phyloP scores from a whole-genome alignment of 2,329 filamentous ascomycete genomes.

The Nothopassalora personata region DNA sequence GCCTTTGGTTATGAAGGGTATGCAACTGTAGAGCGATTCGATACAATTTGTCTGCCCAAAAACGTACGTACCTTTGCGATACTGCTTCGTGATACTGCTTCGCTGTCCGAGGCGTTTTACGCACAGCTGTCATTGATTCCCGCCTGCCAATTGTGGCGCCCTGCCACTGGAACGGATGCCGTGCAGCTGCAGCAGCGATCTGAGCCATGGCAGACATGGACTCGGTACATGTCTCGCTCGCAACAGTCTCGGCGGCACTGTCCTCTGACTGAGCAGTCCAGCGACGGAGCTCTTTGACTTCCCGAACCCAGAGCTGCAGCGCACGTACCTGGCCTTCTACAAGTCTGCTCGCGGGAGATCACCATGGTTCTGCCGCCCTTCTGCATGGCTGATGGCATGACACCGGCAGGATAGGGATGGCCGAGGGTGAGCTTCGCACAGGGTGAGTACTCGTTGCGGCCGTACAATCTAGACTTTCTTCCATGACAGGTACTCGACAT shows the following conservation, averaged over 20 bases:
- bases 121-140: constrained; percentile 4
- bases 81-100: neutral
- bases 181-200: constrained; percentile 4
- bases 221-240: neutral
- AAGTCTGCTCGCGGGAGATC: constrained; percentile 8
- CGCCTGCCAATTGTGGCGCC: constrained; percentile 5
- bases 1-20: constrained; percentile 7
- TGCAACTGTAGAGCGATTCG: constrained; percentile 14
- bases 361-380: constrained; percentile 13
- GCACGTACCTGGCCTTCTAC: constrained; percentile 3
- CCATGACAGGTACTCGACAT: constrained; percentile 13
- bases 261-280: too few species aligned
- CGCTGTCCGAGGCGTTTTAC: neutral
- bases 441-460: neutral
- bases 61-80: neutral
- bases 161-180: constrained; percentile 12
- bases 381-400: constrained; percentile 6
- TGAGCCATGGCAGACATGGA: neutral
- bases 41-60: constrained; percentile 5
- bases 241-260: neutral
- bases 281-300: constrained; percentile 1
- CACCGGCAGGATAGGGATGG: constrained; percentile 9
- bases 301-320: neutral
- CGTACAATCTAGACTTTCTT: neutral
- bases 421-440: neutral